Evolutionary conservation across 2,329 filamentous ascomycete species (phyloP).

Genomic region (Pseudonectria buxi): DNA sequence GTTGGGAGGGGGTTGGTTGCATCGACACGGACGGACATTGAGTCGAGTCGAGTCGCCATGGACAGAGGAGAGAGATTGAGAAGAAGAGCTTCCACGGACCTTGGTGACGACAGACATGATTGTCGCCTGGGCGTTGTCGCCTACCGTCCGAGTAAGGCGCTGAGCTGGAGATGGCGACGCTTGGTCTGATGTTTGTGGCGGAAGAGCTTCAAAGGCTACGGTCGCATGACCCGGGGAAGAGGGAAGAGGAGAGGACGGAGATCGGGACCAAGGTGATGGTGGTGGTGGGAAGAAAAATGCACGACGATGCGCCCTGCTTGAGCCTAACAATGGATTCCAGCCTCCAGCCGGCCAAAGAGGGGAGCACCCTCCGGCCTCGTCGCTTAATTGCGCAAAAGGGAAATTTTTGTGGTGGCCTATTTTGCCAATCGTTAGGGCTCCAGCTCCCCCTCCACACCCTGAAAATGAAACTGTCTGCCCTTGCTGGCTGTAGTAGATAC

Average conservation of each 20-base stretch:
- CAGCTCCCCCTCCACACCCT: neutral
- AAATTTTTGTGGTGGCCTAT: slow-evolving; percentile 18
- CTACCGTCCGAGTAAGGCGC: slow-evolving; percentile 33
- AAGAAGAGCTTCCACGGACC: slow-evolving; percentile 34
- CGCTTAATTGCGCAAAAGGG: slow-evolving; percentile 12
- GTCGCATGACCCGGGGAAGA: slow-evolving; percentile 33
- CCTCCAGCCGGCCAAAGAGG: neutral
- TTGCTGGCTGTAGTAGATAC: too few species aligned
- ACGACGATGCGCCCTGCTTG: slow-evolving; percentile 6
- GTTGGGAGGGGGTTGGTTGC: too few species aligned
- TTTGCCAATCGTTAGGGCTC: slow-evolving; percentile 17
- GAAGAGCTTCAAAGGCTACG: slow-evolving; percentile 25
- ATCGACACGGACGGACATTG: too few species aligned
- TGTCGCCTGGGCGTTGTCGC: slow-evolving; percentile 45
- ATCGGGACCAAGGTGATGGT: slow-evolving; percentile 10
- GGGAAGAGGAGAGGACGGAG: slow-evolving; percentile 11
- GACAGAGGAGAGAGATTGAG: too few species aligned
- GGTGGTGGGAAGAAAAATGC: slow-evolving; percentile 16
- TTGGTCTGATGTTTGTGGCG: slow-evolving; percentile 25
- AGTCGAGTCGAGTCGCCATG: too few species aligned
- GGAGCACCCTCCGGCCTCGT: slow-evolving; percentile 5
- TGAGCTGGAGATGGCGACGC: slow-evolving; percentile 29
- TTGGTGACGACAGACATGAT: slow-evolving; percentile 58
- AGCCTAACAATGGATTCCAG: slow-evolving; percentile 1
- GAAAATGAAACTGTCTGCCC: too few species aligned